Percentiles rank a stretch among this genome's conserved stretches.
phyloP scores from a whole-genome alignment of 2,329 filamentous ascomycete genomes.

The Trichoderma sp. region DNA sequence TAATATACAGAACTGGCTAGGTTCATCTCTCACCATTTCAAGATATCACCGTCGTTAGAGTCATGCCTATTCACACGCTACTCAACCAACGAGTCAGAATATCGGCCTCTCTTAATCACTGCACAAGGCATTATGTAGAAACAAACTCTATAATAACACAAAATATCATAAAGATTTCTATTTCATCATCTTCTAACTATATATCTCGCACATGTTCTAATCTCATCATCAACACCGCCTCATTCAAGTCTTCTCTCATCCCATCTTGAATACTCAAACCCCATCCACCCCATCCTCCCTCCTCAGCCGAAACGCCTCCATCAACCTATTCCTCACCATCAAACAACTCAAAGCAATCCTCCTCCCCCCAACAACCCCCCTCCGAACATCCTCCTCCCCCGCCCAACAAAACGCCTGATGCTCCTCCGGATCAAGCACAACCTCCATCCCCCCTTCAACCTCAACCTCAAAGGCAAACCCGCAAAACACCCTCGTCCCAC shows the following conservation, averaged over 20 bases:
- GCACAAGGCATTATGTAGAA: not conserved
- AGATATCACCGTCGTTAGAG: not conserved
- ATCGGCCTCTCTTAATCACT: not conserved
- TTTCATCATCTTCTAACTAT: not conserved
- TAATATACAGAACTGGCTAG: not conserved
- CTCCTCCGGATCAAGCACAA: conserved; percentile 41
- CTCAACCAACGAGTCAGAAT: not conserved
- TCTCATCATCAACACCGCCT: no score
- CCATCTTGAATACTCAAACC: no score
- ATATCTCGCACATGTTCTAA: not conserved
- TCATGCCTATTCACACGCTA: not conserved
- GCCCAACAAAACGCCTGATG: conserved; percentile 42
- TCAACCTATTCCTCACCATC: conserved; percentile 28
- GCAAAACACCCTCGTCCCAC: conserved; percentile 30
- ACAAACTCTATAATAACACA: not conserved
- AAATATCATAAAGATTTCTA: not conserved
- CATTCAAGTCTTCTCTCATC: no score
- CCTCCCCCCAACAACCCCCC: conserved; percentile 27
- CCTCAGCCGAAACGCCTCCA: conserved; percentile 33
- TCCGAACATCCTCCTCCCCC: conserved; percentile 36
- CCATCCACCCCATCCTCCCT: conserved; percentile 15
- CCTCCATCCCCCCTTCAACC: conserved; percentile 27
- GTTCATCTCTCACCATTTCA: not conserved
- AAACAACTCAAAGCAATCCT: conserved; percentile 33
- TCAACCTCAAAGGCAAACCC: conserved; percentile 39